phyloP scores from a whole-genome alignment of 1,139 yeast species.

The Yamadazyma jaroonii region DNA sequence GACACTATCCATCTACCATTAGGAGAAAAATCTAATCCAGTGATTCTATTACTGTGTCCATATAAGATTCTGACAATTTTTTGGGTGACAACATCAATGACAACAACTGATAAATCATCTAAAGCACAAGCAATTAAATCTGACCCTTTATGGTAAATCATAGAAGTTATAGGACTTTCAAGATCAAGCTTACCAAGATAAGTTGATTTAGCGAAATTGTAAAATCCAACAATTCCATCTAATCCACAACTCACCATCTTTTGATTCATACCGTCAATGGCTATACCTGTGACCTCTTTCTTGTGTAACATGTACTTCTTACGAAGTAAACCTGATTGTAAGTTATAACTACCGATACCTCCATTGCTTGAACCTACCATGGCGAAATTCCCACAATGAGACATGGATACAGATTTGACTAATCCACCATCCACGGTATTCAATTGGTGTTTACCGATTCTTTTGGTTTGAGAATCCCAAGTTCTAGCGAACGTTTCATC shows the following conservation, averaged over 20 bases:
- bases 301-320: slow-evolving; percentile 67
- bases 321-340: slow-evolving; percentile 84
- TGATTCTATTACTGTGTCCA: slow-evolving; percentile 89
- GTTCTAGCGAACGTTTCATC: slow-evolving; percentile 84
- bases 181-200: slow-evolving; percentile 66
- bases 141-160: slow-evolving; percentile 77
- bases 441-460: slow-evolving; percentile 74
- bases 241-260: slow-evolving; percentile 84
- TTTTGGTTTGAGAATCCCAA: slow-evolving; percentile 83
- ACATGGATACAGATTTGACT: slow-evolving; percentile 78
- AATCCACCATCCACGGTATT: slow-evolving; percentile 73
- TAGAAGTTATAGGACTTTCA: slow-evolving; percentile 72
- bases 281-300: slow-evolving; percentile 83
- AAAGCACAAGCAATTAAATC: slow-evolving; percentile 83
- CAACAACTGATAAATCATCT: slow-evolving; percentile 82
- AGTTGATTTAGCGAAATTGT: slow-evolving; percentile 74
- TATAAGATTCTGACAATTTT: slow-evolving; percentile 81
- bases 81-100: slow-evolving; percentile 79
- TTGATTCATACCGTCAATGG: slow-evolving; percentile 86
- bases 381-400: slow-evolving; percentile 95
- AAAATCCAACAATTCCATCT: slow-evolving; percentile 87
- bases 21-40: slow-evolving; percentile 87
- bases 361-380: slow-evolving; percentile 90
- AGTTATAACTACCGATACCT: slow-evolving; percentile 81
- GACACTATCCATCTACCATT: slow-evolving; percentile 96